Conservation (phyloP, 805 yeast species). For the Nakazawaea siamensis region DNA sequence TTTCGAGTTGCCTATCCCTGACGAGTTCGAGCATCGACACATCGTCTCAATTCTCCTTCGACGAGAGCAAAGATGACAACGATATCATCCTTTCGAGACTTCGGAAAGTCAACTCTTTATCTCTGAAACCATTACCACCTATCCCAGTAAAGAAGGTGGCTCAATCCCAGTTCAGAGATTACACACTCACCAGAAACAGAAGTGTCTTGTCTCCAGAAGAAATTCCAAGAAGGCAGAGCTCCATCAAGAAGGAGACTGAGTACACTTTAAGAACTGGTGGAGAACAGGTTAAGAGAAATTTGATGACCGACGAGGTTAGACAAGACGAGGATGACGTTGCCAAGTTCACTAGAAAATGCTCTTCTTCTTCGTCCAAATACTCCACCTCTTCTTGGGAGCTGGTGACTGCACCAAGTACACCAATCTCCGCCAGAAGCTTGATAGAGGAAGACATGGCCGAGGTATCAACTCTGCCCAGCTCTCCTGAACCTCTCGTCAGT, state of each 20-base stretch:
- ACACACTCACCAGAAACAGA: conserved; percentile 7
- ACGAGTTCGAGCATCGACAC: conserved; percentile 4
- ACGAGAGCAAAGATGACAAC: conserved; percentile 3
- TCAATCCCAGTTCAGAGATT: conserved; percentile 17
- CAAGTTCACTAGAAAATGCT: conserved; percentile 9
- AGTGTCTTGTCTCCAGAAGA: too few species aligned
- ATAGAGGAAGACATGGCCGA: not conserved
- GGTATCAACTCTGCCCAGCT: not conserved
- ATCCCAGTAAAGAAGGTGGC: conserved; percentile 17
- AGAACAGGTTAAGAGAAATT: too few species aligned
- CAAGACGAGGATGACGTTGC: conserved; percentile 7
- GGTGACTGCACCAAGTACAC: conserved; percentile 3
- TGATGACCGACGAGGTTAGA: not conserved
- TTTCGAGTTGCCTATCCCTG: not conserved
- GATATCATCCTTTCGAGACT: not conserved
- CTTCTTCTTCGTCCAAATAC: conserved; percentile 3
- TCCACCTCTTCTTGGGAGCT: conserved; percentile 1
- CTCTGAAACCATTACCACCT: conserved; percentile 13
- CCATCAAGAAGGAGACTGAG: not conserved
- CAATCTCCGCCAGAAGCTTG: not conserved
- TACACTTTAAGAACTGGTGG: conserved; percentile 9
- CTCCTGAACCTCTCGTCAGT: not conserved
- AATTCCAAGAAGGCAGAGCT: too few species aligned
- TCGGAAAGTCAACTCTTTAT: not conserved
- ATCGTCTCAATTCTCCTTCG: conserved; percentile 6